phyloP scores from a whole-genome alignment of 495 filamentous ascomycete genomes.

The Tirmania nivea region DNA sequence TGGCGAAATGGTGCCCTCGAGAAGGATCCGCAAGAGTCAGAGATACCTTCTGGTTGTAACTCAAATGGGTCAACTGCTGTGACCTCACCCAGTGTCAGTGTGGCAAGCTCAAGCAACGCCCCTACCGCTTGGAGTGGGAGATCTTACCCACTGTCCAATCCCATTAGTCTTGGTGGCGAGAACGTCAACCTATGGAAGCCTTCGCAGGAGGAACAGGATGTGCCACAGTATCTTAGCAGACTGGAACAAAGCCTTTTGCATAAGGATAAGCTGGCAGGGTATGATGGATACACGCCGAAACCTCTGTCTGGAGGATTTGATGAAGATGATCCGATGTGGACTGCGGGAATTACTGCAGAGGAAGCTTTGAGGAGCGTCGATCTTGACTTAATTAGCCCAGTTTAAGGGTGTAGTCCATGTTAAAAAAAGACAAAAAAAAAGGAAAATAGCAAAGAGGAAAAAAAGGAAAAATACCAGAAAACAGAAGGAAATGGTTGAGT shows the following conservation, averaged over 20 bases:
- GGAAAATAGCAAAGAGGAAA: too few species aligned
- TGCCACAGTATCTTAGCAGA: constrained; percentile 14
- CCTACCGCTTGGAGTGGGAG: too few species aligned
- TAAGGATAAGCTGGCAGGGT: constrained; percentile 11
- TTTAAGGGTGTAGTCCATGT: too few species aligned
- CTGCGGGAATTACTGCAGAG: constrained; percentile 16
- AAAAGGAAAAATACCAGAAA: too few species aligned
- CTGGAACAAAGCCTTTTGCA: constrained; percentile 16
- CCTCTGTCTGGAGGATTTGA: constrained; percentile 15
- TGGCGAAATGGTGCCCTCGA: constrained; percentile 17
- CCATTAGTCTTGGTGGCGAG: background rate
- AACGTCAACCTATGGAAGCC: constrained; percentile 16
- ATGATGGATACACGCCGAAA: constrained; percentile 9
- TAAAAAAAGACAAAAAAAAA: too few species aligned
- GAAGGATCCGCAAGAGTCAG: constrained; percentile 8
- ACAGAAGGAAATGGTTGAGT: too few species aligned
- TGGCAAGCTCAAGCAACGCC: too few species aligned
- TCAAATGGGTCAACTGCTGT: too few species aligned
- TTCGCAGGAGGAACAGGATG: constrained; percentile 12
- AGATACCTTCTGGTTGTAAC: too few species aligned
- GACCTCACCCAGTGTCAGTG: too few species aligned
- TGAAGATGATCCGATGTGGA: constrained; percentile 20
- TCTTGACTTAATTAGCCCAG: too few species aligned
- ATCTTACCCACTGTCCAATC: constrained; percentile 1
- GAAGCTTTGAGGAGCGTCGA: constrained; percentile 10